phyloP scores from a whole-genome alignment of 306 rosid genomes.

The cucumber (Cucumis sativus) region Cucumber_9930_V3 NC_026660.2:7967001-7967500 shows the following conservation, averaged over 20 bases:
- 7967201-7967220: neutral
- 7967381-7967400: neutral
- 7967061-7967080: too few relatives aligned
- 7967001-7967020: neutral
- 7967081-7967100: neutral
- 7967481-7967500: conserved; percentile 71
- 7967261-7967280: neutral
- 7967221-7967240: neutral
- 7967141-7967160: neutral
- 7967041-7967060: neutral
- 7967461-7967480: conserved; percentile 19
- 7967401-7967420: neutral
- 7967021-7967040: neutral
- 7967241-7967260: neutral
- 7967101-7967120: neutral
- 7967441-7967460: neutral
- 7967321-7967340: neutral
- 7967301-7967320: too few relatives aligned
- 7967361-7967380: neutral
- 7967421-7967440: neutral
- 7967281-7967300: neutral
- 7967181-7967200: neutral
- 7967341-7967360: neutral
- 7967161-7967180: neutral
- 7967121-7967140: neutral